Base-by-base conservation (phyloP, 306 rosid species). In the Cyamopsis tetragonoloba region DNA sequence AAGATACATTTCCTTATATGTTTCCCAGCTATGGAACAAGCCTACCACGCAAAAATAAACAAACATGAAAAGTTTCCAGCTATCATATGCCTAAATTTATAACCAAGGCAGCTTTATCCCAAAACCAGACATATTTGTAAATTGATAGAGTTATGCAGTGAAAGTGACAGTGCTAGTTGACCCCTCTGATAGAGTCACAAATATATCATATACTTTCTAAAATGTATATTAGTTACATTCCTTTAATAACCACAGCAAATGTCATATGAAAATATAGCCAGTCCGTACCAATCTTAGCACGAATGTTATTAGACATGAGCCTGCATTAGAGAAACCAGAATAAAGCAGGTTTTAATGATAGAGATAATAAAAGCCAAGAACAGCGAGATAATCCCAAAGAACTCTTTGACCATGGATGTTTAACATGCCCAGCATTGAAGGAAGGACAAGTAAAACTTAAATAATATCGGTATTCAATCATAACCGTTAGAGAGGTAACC, bases 401-500 rank as follows among this genome's bases (percentile, higher is more conserved):
- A 34, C 20, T 54, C 73, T 55, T 54, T 22, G 30, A 55, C 67
- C 59, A 43, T 1, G 17, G 35, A 73, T 5, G 14, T 27, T 30
- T 54, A 51, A 62, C 26, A 63, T 10, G 31, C 11, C 61, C 6
- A 17, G 48, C 65, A 38, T 9, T 12, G 27, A 66, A 10, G 46
- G 44, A 60, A 34, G 32, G 27, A 66, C 15, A 10, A 13, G 17
- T 10, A 18, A 23, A 60, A 22, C 67, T 18, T 14, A n/a, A 39
- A 67, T 24, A 69, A 42, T 2, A 44, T 39, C 43, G n/a, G 9
- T 62, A 60, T 17, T 67, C 37, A 67, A 54, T 68, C 50, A 54
- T 27, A 61, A 58, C 53, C 68, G 24, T 67, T 56, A 19, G 43
- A 53, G 28, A 72, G 38, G 59, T 18, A 73, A 46, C 34, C 67